Percentiles rank a stretch among this genome's conserved stretches.
Evolutionary conservation across 805 yeast species (phyloP).

Genomic region (Yamadazyma kitorensis): DNA sequence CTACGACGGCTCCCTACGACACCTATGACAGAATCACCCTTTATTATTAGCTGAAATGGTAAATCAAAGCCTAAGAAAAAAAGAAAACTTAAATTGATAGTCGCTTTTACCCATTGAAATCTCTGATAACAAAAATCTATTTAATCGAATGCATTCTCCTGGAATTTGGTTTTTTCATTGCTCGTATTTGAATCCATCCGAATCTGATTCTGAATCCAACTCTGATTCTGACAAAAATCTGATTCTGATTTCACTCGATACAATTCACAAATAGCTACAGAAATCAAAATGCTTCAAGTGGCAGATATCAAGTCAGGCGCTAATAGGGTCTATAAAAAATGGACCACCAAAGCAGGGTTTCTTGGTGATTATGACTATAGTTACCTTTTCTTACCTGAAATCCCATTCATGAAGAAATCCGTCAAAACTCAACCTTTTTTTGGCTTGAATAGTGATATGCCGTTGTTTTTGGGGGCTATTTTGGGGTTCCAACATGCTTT

Average conservation of each 20-base stretch:
- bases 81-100: too few relatives aligned
- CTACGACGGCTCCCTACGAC: too few relatives aligned
- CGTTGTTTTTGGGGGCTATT: slow-evolving; percentile 69
- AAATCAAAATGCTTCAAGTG: neutral
- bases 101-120: too few relatives aligned
- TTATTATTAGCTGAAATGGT: too few relatives aligned
- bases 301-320: slow-evolving; percentile 13
- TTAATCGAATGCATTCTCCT: neutral
- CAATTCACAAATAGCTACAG: neutral
- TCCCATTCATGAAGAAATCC: slow-evolving; percentile 58
- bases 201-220: neutral
- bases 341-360: slow-evolving; percentile 75
- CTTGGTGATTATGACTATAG: slow-evolving; percentile 87
- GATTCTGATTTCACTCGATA: neutral
- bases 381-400: slow-evolving; percentile 72
- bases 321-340: slow-evolving; percentile 34
- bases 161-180: neutral
- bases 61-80: too few relatives aligned
- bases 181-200: neutral
- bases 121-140: neutral
- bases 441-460: slow-evolving; percentile 76
- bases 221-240: neutral
- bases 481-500: slow-evolving; percentile 86
- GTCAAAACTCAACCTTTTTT: slow-evolving; percentile 74
- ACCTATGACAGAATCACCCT: too few relatives aligned